Base-by-base conservation (phyloP, 2,329 filamentous ascomycete genomes). In the Echinosphaeria canescens region DNA sequence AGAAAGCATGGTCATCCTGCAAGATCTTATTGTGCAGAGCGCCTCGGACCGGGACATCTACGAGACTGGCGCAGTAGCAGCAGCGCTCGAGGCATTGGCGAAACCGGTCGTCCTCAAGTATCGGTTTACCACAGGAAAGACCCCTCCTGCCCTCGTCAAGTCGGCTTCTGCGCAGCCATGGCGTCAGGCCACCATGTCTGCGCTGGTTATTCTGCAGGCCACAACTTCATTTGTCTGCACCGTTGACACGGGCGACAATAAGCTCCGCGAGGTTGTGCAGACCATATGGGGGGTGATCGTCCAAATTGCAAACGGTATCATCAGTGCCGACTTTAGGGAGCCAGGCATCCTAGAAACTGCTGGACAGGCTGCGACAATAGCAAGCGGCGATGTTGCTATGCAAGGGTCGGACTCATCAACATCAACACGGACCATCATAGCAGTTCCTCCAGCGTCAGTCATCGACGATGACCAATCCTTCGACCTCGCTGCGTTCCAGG, bases 61-160 rank as follows among this genome's bases (percentile, higher is more conserved):
- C 39, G 53, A 51, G 2, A 70, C 68, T 24, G 69, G 69, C 2
- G 69, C 79, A 1, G 56, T 90, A 14, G 48, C 64, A 2, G 55
- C 60, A 5, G 68, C 70, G 0, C 46, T 95, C 5, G 54, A 59
- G 4, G 71, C 75, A 14, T 55, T 95, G 2, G 60, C 62, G 11
- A 64, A 56, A 25, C 70, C 82, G 1, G 73, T 95, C 27, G 47
- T 56, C 3, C 61, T 81, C 14, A 95, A 93, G 42, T 95, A 95
- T 43, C 55, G 58, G 24, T 91, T 82, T 49, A n/a, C n/a, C n/a
- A n/a, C n/a, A n/a, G n/a, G n/a, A n/a, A n/a, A n/a, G n/a, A n/a
- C n/a, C n/a, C n/a, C n/a, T n/a, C 55, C 63, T 5, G 65, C 71
- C 10, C 62, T 70, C 30, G 79, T 78, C 11, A 82, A 74, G 40